Evolutionary conservation across 345 rosid genomes (phyloP).

Genomic region (Litchi chinensis): DNA sequence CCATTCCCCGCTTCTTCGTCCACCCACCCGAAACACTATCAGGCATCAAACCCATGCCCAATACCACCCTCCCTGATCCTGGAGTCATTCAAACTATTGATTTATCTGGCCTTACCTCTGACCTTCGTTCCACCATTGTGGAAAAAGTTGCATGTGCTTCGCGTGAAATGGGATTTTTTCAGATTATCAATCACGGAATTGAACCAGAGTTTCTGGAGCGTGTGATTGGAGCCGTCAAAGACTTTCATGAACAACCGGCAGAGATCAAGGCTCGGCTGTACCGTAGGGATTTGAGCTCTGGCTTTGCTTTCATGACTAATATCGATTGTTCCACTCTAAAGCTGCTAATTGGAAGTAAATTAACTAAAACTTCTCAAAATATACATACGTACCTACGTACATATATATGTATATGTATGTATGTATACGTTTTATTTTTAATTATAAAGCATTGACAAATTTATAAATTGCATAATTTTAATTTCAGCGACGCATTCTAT

Average conservation of each 20-base stretch:
- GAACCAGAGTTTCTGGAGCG: conserved; percentile 41
- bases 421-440: no score
- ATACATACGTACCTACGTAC: no score
- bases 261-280: conserved; percentile 46
- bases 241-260: conserved; percentile 44
- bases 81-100: conserved; percentile 46
- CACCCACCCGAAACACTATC: conserved; percentile 46
- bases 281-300: conserved; percentile 17
- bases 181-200: conserved; percentile 52
- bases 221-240: conserved; percentile 28
- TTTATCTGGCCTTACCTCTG: conserved; percentile 24
- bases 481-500: conserved; percentile 50
- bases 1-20: conserved; percentile 51
- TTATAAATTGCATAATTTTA: neutral
- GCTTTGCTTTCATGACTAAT: conserved; percentile 45
- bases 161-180: conserved; percentile 53
- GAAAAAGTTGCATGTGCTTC: conserved; percentile 35
- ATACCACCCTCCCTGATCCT: neutral
- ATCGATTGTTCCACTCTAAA: conserved; percentile 48
- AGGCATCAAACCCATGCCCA: conserved; percentile 16
- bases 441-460: neutral
- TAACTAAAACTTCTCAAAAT: neutral
- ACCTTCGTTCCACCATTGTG: conserved; percentile 31
- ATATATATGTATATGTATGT: no score
- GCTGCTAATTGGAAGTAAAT: conserved; percentile 40